phyloP scores from a whole-genome alignment of 164 flowering plant species.

The Akebia trifoliata region DNA sequence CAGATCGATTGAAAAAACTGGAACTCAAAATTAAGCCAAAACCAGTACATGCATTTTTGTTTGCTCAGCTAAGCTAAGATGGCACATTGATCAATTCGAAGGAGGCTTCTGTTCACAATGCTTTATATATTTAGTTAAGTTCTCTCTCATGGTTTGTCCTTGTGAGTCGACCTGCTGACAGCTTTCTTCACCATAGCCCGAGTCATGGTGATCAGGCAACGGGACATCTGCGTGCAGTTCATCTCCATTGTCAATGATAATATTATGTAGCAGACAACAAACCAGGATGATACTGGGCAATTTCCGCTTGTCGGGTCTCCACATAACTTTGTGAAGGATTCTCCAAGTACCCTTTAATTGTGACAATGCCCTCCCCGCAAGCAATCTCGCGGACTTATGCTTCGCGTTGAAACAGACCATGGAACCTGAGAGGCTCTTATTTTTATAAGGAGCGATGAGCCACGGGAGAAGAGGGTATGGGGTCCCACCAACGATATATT shows the following conservation, averaged over 20 bases:
- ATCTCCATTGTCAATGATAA: constrained; percentile 72
- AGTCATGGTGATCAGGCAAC: constrained; percentile 69
- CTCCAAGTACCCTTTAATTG: constrained; percentile 89
- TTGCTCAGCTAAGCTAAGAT: background rate
- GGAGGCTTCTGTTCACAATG: background rate
- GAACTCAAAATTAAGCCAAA: background rate
- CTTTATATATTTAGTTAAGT: constrained; percentile 34
- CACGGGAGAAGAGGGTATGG: constrained; percentile 83
- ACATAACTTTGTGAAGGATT: constrained; percentile 90
- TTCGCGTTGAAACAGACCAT: constrained; percentile 35
- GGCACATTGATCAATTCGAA: background rate
- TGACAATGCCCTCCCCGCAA: constrained; percentile 63
- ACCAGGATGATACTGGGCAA: constrained; percentile 85
- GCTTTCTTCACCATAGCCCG: constrained; percentile 48
- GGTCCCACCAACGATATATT: constrained; percentile 64
- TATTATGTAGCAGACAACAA: constrained; percentile 91
- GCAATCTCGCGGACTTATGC: constrained; percentile 48
- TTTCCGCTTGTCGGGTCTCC: constrained; percentile 92
- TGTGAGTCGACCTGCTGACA: constrained; percentile 49
- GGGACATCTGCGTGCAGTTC: constrained; percentile 44
- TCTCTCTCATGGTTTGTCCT: constrained; percentile 44
- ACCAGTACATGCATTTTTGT: background rate
- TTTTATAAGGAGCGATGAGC: constrained; percentile 71
- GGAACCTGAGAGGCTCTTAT: constrained; percentile 22
- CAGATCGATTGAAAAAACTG: no score